Base-by-base conservation (phyloP, 139 green algal genomes). In the Auxenochlorella pyrenoidosa region DNA sequence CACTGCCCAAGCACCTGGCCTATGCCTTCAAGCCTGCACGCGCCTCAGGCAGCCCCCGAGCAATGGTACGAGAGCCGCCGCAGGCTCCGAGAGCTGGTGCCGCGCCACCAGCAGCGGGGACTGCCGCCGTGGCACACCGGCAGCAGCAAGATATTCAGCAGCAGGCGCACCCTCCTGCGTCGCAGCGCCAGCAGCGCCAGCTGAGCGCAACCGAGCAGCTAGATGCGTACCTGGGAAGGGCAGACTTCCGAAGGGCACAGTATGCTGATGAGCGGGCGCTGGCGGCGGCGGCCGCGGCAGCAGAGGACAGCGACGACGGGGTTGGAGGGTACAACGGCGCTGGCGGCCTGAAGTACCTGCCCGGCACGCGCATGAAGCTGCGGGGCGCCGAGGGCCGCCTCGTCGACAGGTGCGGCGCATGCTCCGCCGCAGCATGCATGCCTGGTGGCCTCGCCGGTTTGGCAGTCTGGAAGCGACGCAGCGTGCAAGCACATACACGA, bases 1-100 rank as follows among this genome's bases (percentile, higher is more conserved):
- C 91, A 1, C 83, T 96, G 36, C 85, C 90, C 24, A 91, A 91
- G 85, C 80, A 90, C 75, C n/a, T 82, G n/a, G 76, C 63, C 30
- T 88, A 88, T 66, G 73, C 84, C 21, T 88, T 88, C 73, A 81
- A 59, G 70, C 82, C 82, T 12, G 28, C 44, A 24, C 82, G 82
- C 19, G 43, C 38, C 34, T 47, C 34, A 26, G 70, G 80, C 80
- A 85, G 80, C 79, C 80, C 80, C 5, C 16, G 26, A 3, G 80
- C 36, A 30, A 38, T 63, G 15, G 54, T 63, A 13, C 15, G 15
- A 63, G 54, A 63, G 54, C 75, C 5, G 26, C 73, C 22, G 34
- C 73, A 80, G 70, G 70, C 70, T 5, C 70, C 47, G 70, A 4
- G 3, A n/a, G 70, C 70, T 30, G 66, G 21, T 26, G 66, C 32